Percentiles rank a stretch among this genome's conserved stretches.
phyloP scores from a whole-genome alignment of 768 basidiomycete genomes.

The Boletus sensibilis region DNA sequence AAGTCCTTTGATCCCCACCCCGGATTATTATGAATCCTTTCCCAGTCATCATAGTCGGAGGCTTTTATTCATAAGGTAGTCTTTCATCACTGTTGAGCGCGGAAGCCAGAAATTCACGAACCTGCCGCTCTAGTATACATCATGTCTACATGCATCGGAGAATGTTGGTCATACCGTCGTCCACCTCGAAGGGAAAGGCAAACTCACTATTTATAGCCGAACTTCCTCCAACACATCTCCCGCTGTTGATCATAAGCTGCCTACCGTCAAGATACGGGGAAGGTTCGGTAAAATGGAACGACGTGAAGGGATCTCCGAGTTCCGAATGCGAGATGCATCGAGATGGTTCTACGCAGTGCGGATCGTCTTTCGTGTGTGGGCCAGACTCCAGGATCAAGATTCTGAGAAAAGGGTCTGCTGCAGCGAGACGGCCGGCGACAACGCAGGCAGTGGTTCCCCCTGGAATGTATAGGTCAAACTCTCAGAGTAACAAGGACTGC shows the following conservation, averaged over 20 bases:
- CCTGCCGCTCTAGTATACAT: slow-evolving; percentile 58
- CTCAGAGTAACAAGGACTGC: not conserved
- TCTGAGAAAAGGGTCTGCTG: slow-evolving; percentile 23
- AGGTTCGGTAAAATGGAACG: slow-evolving; percentile 17
- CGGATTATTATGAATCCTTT: slow-evolving; percentile 3
- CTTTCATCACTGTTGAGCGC: not conserved
- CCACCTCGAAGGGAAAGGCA: not conserved
- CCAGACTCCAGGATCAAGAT: slow-evolving; percentile 33
- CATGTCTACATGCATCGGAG: slow-evolving; percentile 27
- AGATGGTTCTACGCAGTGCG: slow-evolving; percentile 23
- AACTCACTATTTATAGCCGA: slow-evolving; percentile 49
- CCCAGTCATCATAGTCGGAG: slow-evolving; percentile 51
- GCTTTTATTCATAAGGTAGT: slow-evolving; percentile 17
- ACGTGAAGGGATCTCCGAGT: slow-evolving; percentile 17
- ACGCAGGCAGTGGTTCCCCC: slow-evolving; percentile 39
- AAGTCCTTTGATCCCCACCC: slow-evolving; percentile 31
- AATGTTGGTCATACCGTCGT: not conserved
- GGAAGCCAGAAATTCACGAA: not conserved
- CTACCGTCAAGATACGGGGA: slow-evolving; percentile 16
- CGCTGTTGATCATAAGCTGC: slow-evolving; percentile 17
- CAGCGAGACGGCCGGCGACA: slow-evolving; percentile 30
- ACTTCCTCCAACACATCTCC: slow-evolving; percentile 35
- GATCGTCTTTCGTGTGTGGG: slow-evolving; percentile 23
- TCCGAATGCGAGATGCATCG: slow-evolving; percentile 21
- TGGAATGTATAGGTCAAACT: slow-evolving; percentile 1